Percentiles rank a stretch among this genome's conserved stretches.
These are phyloP conservation scores for Fusarium compactum DNA, from an alignment of 2,329 filamentous ascomycete species.

Conservation along the genomic window DNA sequence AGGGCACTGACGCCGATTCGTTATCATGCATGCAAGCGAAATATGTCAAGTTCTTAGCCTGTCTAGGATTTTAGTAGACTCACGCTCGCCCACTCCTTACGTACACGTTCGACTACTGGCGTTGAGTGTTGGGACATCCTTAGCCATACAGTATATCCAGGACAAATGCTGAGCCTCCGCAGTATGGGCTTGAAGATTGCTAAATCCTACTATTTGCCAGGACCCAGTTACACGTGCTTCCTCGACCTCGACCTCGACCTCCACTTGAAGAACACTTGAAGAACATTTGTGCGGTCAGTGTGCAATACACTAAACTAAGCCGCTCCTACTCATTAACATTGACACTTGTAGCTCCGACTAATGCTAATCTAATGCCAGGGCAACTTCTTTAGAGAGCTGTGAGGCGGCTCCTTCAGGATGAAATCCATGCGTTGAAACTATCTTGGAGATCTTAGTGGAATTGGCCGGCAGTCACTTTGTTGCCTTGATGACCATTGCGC, in stretches of 20 bases:
- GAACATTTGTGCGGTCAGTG: neutral
- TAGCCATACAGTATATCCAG: neutral
- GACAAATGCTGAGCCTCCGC: neutral
- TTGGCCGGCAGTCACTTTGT: neutral
- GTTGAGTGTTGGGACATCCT: neutral
- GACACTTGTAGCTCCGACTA: neutral
- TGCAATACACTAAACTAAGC: neutral
- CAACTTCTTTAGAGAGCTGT: neutral
- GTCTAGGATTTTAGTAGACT: neutral
- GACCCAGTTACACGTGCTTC: neutral
- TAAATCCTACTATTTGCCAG: neutral
- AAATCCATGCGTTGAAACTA: neutral
- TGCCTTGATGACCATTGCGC: neutral
- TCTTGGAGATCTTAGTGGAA: neutral
- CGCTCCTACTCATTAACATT: neutral
- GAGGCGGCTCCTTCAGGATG: neutral
- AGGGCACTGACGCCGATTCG: neutral
- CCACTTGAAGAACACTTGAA: neutral
- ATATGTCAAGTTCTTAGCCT: constrained; percentile 1
- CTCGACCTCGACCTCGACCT: neutral
- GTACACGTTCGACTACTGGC: neutral
- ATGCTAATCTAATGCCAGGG: constrained; percentile 1
- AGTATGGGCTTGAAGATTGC: neutral
- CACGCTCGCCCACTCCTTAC: neutral
- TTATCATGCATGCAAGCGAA: constrained; percentile 2